Base-by-base conservation (phyloP, 2,329 filamentous ascomycete species). In the Moelleriella libera region DNA sequence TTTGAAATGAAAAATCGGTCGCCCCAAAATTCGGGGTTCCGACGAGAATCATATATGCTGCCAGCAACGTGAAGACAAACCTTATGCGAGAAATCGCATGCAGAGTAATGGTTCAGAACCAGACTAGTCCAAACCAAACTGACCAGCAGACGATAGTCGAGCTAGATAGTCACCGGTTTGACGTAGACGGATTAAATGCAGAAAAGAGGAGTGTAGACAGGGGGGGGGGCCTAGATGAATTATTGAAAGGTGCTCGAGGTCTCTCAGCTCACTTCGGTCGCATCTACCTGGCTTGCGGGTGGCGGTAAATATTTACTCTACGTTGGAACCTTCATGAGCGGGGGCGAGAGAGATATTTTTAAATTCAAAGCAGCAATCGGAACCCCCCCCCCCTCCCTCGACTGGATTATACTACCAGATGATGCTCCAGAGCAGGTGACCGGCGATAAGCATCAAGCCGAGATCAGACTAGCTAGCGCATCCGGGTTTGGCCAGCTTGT, bases 271-370 rank as follows among this genome's bases (percentile, higher is more conserved):
- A 44, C 43, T 47, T 44, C 37, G 46, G 46, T 46, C 46, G 50
- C 47, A 48, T 48, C 40, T 47, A 42, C 41, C 45, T 32, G 42
- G 47, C 43, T 46, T 41, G 49, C 49, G 41, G 45, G 47, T 50
- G 44, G 50, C 43, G 47, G 48, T 43, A 48, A 48, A n/a, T 47
- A 45, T 39, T 40, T 30, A 50, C 45, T 51, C 41, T 52, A 41
- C 41, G 45, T 49, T 43, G 45, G 43, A 48, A 47, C 44, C 49
- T 39, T 48, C 46, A 34, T 41, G 47, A 37, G 50, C 50, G 47
- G 50, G 47, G 52, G 48, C 43, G 50, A 37, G 14, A 46, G 52
- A 49, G 46, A 50, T 49, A 48, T 49, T 49, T 50, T 50, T 49
- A 7, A 50, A 49, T 45, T 41, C 42, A 44, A 52, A 53, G 50